Percentiles rank a stretch among this genome's conserved stretches.
Evolutionary conservation across 129 eudicot species (phyloP).

Genomic region (Flaveria ramosissima): DNA sequence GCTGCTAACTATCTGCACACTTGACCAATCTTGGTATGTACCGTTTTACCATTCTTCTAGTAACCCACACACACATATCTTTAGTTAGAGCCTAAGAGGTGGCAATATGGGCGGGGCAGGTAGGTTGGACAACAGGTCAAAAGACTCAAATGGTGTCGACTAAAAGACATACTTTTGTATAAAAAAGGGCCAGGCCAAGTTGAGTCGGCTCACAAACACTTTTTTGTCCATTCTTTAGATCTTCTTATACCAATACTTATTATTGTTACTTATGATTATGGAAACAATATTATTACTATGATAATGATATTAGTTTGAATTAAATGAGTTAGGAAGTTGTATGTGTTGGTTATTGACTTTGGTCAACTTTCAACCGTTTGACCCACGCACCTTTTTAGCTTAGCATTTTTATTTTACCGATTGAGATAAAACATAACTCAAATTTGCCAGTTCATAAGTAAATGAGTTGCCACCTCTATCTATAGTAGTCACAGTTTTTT

Average conservation of each 20-base stretch:
- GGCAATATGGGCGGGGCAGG: neutral
- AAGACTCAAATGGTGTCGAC: neutral
- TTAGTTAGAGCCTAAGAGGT: neutral
- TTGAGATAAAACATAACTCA: neutral
- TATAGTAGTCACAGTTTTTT: neutral
- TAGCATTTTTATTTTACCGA: neutral
- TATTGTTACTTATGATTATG: neutral
- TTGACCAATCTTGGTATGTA: conserved; percentile 34
- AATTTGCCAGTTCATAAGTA: neutral
- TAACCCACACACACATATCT: conserved; percentile 1
- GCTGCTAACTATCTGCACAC: conserved; percentile 96
- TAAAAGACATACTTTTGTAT: neutral
- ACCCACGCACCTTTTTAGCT: neutral
- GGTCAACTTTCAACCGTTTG: neutral
- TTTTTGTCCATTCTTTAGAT: neutral
- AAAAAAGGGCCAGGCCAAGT: neutral
- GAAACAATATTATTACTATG: neutral
- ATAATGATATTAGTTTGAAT: neutral
- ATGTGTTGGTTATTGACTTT: neutral
- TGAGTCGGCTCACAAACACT: neutral
- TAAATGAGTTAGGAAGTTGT: neutral
- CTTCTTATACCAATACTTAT: neutral
- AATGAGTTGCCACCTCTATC: neutral
- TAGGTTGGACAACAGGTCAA: neutral
- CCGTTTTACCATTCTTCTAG: conserved; percentile 18